phyloP scores from a whole-genome alignment of 2,329 filamentous ascomycete genomes.

The Drechmeria coniospora region DNA sequence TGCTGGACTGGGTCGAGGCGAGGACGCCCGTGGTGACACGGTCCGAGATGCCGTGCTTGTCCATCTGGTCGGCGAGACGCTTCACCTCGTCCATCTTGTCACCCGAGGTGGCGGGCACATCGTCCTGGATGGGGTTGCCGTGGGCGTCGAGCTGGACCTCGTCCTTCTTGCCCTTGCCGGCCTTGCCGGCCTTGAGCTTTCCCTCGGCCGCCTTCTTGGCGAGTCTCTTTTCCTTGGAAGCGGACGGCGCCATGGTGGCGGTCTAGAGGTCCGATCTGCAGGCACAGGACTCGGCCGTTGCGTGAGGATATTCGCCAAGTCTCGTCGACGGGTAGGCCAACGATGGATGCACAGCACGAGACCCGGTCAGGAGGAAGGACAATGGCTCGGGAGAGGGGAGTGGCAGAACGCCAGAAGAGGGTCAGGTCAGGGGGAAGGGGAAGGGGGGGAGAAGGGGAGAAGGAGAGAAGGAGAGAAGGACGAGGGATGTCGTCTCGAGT shows the following conservation, averaged over 20 bases:
- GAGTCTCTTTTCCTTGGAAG: conserved; percentile 57
- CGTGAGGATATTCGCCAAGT: no score
- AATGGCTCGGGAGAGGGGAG: background rate
- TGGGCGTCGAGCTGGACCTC: conserved; percentile 50
- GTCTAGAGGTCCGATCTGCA: conserved; percentile 4
- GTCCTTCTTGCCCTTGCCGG: conserved; percentile 55
- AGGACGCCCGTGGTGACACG: conserved; percentile 96
- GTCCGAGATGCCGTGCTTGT: conserved; percentile 91
- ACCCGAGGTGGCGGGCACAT: conserved; percentile 52
- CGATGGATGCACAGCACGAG: no score
- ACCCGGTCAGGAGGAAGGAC: background rate
- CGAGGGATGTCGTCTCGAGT: no score
- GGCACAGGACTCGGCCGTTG: no score
- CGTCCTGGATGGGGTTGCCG: conserved; percentile 38
- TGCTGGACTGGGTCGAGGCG: conserved; percentile 66
- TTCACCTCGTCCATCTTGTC: conserved; percentile 69
- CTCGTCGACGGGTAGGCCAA: no score
- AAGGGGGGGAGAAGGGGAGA: no score
- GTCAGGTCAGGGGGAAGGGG: no score
- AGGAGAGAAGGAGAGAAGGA: no score
- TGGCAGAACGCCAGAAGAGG: no score
- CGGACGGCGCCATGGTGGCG: conserved; percentile 48
- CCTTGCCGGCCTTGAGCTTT: conserved; percentile 56
- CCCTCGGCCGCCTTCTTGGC: conserved; percentile 58
- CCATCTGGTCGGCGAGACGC: conserved; percentile 82